Evolutionary conservation across 495 filamentous ascomycete species (phyloP).

Genomic region (Aspergillus nanangensis): DNA sequence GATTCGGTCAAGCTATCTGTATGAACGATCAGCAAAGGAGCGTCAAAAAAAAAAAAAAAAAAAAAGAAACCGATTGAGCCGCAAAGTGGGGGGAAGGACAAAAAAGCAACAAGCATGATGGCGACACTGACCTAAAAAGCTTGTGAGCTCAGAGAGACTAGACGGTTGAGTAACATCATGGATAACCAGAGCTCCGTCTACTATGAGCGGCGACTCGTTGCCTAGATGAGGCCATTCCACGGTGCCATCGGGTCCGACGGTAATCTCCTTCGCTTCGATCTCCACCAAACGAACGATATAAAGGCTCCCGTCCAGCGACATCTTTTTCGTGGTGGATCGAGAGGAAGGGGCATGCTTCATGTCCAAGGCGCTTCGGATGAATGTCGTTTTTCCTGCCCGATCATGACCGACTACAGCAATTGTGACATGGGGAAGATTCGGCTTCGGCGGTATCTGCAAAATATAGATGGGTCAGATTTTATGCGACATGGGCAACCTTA

Average conservation of each 20-base stretch:
- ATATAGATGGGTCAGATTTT: conserved; percentile 11
- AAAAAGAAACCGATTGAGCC: no score
- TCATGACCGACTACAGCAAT: conserved; percentile 80
- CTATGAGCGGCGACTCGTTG: conserved; percentile 58
- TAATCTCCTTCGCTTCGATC: conserved; percentile 44
- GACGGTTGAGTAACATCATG: conserved; percentile 79
- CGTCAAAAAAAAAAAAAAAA: no score
- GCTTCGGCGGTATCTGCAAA: conserved; percentile 21
- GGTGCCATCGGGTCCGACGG: conserved; percentile 46
- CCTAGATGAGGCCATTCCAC: conserved; percentile 78
- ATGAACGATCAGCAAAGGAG: conserved; percentile 6
- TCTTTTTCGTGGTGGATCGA: conserved; percentile 58
- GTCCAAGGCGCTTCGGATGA: conserved; percentile 76
- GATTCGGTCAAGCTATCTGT: conserved; percentile 66
- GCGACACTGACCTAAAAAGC: conserved; percentile 50
- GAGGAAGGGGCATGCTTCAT: conserved; percentile 56
- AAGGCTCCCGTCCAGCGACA: conserved; percentile 69
- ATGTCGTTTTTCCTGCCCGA: conserved; percentile 84
- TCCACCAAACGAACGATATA: conserved; percentile 83
- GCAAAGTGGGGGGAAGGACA: not conserved
- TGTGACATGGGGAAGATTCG: conserved; percentile 55
- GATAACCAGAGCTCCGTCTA: conserved; percentile 80
- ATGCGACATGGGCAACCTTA: not conserved
- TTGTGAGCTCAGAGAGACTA: conserved; percentile 62
- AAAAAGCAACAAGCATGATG: no score